Evolutionary conservation across 129 eudicot genomes (phyloP).

Genomic region (Chrysanthemum makinoi): DNA sequence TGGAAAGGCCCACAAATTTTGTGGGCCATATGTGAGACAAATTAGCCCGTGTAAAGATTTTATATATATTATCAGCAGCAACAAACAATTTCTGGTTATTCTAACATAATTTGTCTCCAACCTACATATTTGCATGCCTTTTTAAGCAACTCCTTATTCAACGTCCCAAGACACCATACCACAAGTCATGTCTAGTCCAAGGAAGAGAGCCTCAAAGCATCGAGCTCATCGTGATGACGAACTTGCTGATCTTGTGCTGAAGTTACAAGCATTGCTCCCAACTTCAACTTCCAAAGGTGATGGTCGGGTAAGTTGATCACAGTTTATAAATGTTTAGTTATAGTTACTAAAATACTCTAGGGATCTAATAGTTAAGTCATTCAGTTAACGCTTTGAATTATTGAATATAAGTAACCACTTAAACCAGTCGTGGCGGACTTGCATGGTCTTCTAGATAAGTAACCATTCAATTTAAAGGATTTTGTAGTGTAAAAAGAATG

Average conservation of each 20-base stretch:
- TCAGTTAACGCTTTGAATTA: not conserved
- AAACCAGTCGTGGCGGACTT: not conserved
- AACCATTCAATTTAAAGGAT: not conserved
- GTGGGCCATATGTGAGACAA: constrained; percentile 22
- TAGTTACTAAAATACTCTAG: not conserved
- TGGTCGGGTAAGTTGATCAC: constrained; percentile 9
- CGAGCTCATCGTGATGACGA: not conserved
- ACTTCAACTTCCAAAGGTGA: constrained; percentile 13
- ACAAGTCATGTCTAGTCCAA: constrained; percentile 19
- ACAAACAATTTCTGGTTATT: constrained; percentile 18
- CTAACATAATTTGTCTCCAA: constrained; percentile 23
- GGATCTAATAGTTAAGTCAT: not conserved
- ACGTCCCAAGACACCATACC: constrained; percentile 1
- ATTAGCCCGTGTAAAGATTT: not conserved
- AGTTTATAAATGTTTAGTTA: not conserved
- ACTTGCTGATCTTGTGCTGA: constrained; percentile 11
- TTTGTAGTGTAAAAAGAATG: not conserved
- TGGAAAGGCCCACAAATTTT: constrained; percentile 1
- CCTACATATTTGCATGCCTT: constrained; percentile 8
- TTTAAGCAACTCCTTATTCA: constrained; percentile 8
- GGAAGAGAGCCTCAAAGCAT: constrained; percentile 4
- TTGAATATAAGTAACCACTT: not conserved
- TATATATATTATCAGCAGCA: constrained; percentile 14
- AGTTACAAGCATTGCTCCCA: constrained; percentile 25
- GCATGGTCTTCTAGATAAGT: constrained; percentile 2